phyloP scores from a whole-genome alignment of 768 basidiomycete species.

The Boletellus ananiceps region DNA sequence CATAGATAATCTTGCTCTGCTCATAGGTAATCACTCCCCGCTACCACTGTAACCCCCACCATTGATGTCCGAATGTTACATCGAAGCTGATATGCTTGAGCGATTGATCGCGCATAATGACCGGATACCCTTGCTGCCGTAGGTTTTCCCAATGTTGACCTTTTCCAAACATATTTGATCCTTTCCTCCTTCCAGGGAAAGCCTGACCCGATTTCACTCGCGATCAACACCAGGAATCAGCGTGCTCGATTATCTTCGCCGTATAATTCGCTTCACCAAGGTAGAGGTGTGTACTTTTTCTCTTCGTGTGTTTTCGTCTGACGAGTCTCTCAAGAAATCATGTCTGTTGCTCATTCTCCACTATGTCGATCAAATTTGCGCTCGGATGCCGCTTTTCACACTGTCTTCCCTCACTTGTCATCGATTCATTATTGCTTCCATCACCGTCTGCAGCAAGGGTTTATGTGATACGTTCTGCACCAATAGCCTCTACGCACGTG shows the following conservation, averaged over 20 bases:
- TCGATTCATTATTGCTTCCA: slow-evolving; percentile 92
- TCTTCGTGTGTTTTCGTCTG: slow-evolving; percentile 5
- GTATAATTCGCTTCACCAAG: slow-evolving; percentile 93
- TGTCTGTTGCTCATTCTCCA: slow-evolving; percentile 79
- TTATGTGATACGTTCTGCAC: slow-evolving; percentile 95
- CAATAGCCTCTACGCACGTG: slow-evolving; percentile 91
- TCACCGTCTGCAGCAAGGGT: slow-evolving; percentile 90
- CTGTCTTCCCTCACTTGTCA: slow-evolving; percentile 95
- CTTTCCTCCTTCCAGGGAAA: slow-evolving; percentile 50
- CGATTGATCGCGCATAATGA: slow-evolving; percentile 96
- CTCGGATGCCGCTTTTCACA: slow-evolving; percentile 81
- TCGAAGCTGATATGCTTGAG: slow-evolving; percentile 90
- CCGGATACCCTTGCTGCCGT: slow-evolving; percentile 86
- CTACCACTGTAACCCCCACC: slow-evolving; percentile 15
- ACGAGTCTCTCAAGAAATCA: slow-evolving; percentile 49
- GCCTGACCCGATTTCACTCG: slow-evolving; percentile 95
- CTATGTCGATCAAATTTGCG: slow-evolving; percentile 93
- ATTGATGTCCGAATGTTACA: slow-evolving; percentile 18
- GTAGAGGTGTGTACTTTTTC: slow-evolving; percentile 65
- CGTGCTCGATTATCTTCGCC: slow-evolving; percentile 88
- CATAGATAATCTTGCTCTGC: slow-evolving; percentile 77
- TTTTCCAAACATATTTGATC: slow-evolving; percentile 19
- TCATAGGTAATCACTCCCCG: slow-evolving; percentile 65
- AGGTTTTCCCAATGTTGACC: slow-evolving; percentile 30
- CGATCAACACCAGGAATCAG: slow-evolving; percentile 83